Conservation (phyloP, 441 rosid genomes). For the Jatropha multifida region DNA sequence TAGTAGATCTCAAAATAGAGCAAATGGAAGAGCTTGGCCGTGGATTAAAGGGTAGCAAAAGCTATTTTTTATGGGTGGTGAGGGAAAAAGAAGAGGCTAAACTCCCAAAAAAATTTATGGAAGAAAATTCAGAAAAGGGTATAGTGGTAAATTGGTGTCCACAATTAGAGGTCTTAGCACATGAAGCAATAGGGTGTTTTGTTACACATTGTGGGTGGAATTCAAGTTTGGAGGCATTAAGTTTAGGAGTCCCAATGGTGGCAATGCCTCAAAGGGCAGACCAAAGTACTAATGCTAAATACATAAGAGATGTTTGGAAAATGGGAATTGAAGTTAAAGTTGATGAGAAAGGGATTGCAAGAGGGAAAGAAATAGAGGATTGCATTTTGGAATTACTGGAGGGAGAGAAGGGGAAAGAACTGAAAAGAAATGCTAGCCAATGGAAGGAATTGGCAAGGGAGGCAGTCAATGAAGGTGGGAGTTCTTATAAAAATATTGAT, state of each 20-base stretch:
- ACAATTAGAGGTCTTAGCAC: constrained; percentile 31
- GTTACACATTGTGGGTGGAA: constrained; percentile 27
- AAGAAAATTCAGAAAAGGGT: constrained; percentile 30
- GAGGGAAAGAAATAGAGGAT: constrained; percentile 36
- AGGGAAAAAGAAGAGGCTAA: constrained; percentile 41
- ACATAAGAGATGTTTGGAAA: constrained; percentile 48
- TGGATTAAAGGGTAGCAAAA: constrained; percentile 33
- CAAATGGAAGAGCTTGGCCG: constrained; percentile 48
- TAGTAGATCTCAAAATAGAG: constrained; percentile 30
- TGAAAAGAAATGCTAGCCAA: constrained; percentile 30
- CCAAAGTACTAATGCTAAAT: constrained; percentile 25
- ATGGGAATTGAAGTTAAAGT: constrained; percentile 40
- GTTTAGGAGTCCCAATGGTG: constrained; percentile 37
- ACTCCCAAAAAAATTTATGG: constrained; percentile 32
- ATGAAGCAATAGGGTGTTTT: constrained; percentile 37
- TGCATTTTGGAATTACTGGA: constrained; percentile 51
- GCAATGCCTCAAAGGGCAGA: constrained; percentile 22
- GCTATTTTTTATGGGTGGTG: constrained; percentile 46
- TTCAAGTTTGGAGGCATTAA: constrained; percentile 27
- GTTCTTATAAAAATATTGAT: constrained; percentile 18
- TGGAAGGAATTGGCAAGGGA: constrained; percentile 33
- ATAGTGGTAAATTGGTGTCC: constrained; percentile 38
- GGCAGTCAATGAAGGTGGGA: constrained; percentile 18
- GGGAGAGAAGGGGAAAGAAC: constrained; percentile 36
- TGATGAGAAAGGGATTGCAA: constrained; percentile 35